Percentiles rank a stretch among this genome's conserved stretches.
These are phyloP conservation scores for Phialophora verrucosa DNA, from an alignment of 2,329 filamentous ascomycete species.

Conservation along the genomic window DNA sequence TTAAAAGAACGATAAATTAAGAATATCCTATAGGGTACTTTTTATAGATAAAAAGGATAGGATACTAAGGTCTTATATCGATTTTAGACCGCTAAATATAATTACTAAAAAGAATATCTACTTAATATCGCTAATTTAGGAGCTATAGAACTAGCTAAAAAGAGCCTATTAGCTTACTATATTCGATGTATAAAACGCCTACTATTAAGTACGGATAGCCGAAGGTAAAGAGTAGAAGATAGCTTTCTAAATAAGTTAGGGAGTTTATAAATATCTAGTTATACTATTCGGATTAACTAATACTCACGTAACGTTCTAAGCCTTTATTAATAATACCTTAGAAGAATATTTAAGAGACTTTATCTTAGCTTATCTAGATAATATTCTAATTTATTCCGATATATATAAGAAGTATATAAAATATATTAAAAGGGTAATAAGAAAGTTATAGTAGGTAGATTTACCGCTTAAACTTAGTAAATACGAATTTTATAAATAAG, in stretches of 20 bases:
- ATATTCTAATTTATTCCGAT: background rate
- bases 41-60: too few relatives aligned
- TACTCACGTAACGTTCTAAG: background rate
- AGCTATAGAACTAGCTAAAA: background rate
- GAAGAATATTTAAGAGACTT: background rate
- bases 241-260: conserved; percentile 29
- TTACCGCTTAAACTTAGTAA: background rate
- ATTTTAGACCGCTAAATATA: too few relatives aligned
- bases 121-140: background rate
- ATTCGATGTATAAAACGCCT: conserved; percentile 8
- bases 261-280: conserved; percentile 21
- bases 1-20: too few relatives aligned
- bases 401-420: conserved; percentile 1
- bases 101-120: too few relatives aligned
- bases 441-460: background rate
- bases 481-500: too few relatives aligned
- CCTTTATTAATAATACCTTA: background rate
- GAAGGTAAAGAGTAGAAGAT: conserved; percentile 37
- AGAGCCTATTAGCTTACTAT: background rate
- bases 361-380: background rate
- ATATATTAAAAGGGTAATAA: background rate
- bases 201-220: conserved; percentile 30
- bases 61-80: too few relatives aligned
- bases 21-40: too few relatives aligned
- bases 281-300: conserved; percentile 4